Conservation (phyloP, 768 basidiomycete genomes). For the Amanita muscaria region DNA sequence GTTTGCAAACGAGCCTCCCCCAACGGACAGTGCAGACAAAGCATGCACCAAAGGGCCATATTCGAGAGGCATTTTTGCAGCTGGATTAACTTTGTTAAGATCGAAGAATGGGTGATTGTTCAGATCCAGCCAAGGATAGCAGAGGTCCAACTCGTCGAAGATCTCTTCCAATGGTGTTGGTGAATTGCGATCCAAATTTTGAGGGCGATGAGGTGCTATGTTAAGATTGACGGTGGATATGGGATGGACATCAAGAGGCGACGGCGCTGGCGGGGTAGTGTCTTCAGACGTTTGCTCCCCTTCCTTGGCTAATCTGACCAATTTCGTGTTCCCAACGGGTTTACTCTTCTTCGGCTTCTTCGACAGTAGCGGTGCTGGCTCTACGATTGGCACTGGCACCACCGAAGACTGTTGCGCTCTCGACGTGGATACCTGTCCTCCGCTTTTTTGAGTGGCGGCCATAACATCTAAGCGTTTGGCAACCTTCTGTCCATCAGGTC, state of each 20-base stretch:
- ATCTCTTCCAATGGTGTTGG: conserved; percentile 52
- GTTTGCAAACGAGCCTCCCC: conserved; percentile 76
- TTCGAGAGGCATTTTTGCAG: conserved; percentile 74
- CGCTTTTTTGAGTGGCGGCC: conserved; percentile 10
- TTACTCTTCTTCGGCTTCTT: conserved; percentile 82
- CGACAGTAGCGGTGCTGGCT: conserved; percentile 68
- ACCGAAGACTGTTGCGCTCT: conserved; percentile 5
- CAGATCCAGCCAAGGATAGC: conserved; percentile 56
- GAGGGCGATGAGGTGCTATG: conserved; percentile 50
- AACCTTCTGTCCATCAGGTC: conserved; percentile 16
- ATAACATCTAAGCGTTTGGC: conserved; percentile 9
- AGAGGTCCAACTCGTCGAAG: conserved; percentile 58
- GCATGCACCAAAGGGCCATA: conserved; percentile 84
- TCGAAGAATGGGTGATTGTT: conserved; percentile 72
- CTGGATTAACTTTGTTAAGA: conserved; percentile 55
- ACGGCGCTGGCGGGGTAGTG: conserved; percentile 31
- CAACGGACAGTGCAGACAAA: conserved; percentile 76
- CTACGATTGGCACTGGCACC: conserved; percentile 22
- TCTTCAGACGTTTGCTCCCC: conserved; percentile 37
- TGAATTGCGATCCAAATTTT: conserved; percentile 44
- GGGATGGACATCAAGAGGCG: conserved; percentile 39
- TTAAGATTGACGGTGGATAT: conserved; percentile 28
- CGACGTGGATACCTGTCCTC: conserved; percentile 13
- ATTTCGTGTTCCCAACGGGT: conserved; percentile 49
- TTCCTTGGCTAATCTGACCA: conserved; percentile 49